A percentile compares a stretch with the other conserved stretches of the same genome.
Evolutionary conservation across 257 asterid species (phyloP).

Genomic region (Jacaranda copaia): DNA sequence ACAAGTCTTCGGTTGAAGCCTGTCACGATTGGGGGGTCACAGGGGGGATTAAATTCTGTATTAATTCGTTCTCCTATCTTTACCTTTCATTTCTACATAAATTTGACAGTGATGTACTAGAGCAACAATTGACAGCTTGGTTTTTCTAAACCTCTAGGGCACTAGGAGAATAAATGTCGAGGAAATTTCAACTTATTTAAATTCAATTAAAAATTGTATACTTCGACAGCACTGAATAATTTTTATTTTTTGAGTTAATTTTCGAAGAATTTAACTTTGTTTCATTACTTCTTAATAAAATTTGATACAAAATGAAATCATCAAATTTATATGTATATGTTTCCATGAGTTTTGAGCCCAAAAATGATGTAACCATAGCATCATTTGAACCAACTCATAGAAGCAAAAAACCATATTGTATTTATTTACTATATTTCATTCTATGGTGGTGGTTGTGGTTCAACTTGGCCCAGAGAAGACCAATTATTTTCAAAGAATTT

Average conservation of each 20-base stretch:
- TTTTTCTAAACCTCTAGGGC: not conserved
- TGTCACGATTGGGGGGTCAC: too few species aligned
- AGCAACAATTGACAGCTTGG: conserved; percentile 5
- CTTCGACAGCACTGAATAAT: too few species aligned
- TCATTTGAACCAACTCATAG: not conserved
- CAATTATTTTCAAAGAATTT: not conserved
- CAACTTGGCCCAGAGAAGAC: conserved; percentile 18
- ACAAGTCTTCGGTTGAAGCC: too few species aligned
- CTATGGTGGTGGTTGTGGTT: conserved; percentile 10
- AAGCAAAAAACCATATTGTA: conserved; percentile 4
- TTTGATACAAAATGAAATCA: not conserved
- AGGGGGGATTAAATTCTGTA: too few species aligned
- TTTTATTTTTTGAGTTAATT: not conserved
- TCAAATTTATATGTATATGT: not conserved
- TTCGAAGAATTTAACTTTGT: not conserved
- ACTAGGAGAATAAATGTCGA: not conserved
- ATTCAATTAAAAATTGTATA: not conserved
- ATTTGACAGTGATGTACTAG: not conserved
- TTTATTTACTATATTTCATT: not conserved
- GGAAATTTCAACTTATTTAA: not conserved
- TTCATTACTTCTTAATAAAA: not conserved
- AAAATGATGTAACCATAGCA: not conserved
- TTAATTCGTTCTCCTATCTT: too few species aligned
- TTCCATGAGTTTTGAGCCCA: not conserved
- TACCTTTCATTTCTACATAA: not conserved